Conservation (phyloP, 2,329 filamentous ascomycete species). For the Conoideocrella luteorostrata region DNA sequence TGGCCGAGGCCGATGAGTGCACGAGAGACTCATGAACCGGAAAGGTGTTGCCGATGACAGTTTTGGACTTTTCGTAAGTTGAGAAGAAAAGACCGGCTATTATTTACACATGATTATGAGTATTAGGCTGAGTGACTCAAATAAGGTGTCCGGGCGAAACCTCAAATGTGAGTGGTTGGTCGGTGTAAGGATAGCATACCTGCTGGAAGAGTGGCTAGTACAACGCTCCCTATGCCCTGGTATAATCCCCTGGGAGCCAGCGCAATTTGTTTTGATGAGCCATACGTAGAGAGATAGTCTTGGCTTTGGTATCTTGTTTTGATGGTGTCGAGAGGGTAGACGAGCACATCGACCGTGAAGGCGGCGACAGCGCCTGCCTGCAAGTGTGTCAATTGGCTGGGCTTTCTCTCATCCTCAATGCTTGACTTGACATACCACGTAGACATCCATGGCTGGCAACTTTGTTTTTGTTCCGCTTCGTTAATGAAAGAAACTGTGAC, state of each 20-base stretch:
- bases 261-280: constrained; percentile 46
- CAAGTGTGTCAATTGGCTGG: not conserved
- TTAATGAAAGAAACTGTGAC: not conserved
- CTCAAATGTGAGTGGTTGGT: no score
- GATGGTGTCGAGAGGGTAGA: constrained; percentile 84
- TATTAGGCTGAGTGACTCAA: no score
- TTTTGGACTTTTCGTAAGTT: constrained; percentile 75
- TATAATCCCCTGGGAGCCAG: constrained; percentile 68
- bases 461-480: no score
- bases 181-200: constrained; percentile 39
- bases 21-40: constrained; percentile 61
- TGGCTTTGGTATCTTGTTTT: constrained; percentile 81
- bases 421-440: constrained; percentile 19
- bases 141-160: no score
- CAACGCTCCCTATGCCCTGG: constrained; percentile 78
- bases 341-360: constrained; percentile 75
- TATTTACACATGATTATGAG: no score
- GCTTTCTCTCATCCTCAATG: not conserved
- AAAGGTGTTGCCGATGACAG: constrained; percentile 46
- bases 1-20: constrained; percentile 66
- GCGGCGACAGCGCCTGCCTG: constrained; percentile 81
- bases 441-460: constrained; percentile 28
- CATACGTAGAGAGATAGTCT: constrained; percentile 63
- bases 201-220: constrained; percentile 82
- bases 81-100: constrained; percentile 81